A percentile compares a stretch with the other conserved stretches of the same genome.
Evolutionary conservation across 306 rosid species (phyloP).

Genomic region (Quercus robur): DNA sequence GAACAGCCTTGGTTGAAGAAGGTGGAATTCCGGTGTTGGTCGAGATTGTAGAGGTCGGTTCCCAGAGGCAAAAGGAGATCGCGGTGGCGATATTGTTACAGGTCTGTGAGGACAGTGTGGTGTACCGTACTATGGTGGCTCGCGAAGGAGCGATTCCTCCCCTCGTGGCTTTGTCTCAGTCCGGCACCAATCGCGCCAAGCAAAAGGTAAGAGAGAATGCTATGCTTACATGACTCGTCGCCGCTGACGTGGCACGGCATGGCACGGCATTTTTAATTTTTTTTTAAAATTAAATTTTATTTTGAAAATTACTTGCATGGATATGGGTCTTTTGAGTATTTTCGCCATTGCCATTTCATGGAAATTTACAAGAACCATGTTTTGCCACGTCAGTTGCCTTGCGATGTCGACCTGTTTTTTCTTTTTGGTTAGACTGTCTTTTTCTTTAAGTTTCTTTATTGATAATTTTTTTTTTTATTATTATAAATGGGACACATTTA

Average conservation of each 20-base stretch:
- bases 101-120: conserved; percentile 68
- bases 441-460: too few species aligned
- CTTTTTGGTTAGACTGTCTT: too few species aligned
- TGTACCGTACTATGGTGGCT: conserved; percentile 71
- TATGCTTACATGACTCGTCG: not conserved
- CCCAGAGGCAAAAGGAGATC: conserved; percentile 87
- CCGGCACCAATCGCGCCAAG: conserved; percentile 96
- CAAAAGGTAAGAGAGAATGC: conserved; percentile 59
- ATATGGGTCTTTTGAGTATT: not conserved
- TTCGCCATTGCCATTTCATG: not conserved
- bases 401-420: too few species aligned
- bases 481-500: too few species aligned
- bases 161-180: conserved; percentile 76
- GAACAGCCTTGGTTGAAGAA: conserved; percentile 74
- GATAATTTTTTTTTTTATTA: too few species aligned
- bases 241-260: conserved; percentile 35
- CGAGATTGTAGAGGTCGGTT: conserved; percentile 85
- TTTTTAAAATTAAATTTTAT: not conserved
- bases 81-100: conserved; percentile 67
- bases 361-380: not conserved
- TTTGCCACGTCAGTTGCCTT: conserved; percentile 20
- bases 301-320: not conserved
- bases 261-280: not conserved
- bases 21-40: conserved; percentile 90
- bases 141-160: conserved; percentile 99